Conservation (phyloP, 305 asterid species). For the Caryopteris hybrid region DNA sequence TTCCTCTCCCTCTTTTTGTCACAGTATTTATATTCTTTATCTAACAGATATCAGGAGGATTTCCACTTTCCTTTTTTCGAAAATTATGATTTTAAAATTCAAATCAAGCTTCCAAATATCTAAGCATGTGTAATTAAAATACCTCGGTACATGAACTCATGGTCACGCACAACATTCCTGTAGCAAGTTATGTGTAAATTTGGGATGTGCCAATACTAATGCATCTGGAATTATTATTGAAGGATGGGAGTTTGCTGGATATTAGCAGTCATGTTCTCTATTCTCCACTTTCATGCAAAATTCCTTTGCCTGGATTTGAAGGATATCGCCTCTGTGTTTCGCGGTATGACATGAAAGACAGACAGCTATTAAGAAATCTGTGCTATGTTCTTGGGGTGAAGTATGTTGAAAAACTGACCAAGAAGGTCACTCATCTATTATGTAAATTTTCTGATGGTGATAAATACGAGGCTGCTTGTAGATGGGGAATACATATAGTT, state of each 20-base stretch:
- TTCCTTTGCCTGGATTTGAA: conserved; percentile 79
- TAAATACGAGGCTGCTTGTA: conserved; percentile 78
- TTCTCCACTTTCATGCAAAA: conserved; percentile 87
- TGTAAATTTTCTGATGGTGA: conserved; percentile 77
- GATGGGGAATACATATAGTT: conserved; percentile 68
- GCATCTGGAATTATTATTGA: conserved; percentile 29
- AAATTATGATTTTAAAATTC: neutral
- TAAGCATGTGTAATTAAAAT: neutral
- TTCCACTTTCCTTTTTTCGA: neutral
- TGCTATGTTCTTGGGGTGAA: conserved; percentile 78
- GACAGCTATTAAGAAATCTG: conserved; percentile 69
- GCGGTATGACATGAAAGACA: conserved; percentile 70
- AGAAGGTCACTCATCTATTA: conserved; percentile 71
- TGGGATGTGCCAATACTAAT: conserved; percentile 26
- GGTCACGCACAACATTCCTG: neutral
- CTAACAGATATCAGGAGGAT: neutral
- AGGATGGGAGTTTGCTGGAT: conserved; percentile 84
- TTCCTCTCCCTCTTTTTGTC: neutral
- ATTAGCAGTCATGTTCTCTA: conserved; percentile 79
- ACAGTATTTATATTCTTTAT: neutral
- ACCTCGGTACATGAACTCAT: neutral
- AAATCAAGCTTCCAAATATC: neutral
- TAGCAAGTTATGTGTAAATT: conserved; percentile 1
- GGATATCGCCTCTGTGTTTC: conserved; percentile 72
- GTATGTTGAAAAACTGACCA: conserved; percentile 58